Base-by-base conservation (phyloP, 2,329 filamentous ascomycete genomes). In the Colletotrichum euphorbiae region DNA sequence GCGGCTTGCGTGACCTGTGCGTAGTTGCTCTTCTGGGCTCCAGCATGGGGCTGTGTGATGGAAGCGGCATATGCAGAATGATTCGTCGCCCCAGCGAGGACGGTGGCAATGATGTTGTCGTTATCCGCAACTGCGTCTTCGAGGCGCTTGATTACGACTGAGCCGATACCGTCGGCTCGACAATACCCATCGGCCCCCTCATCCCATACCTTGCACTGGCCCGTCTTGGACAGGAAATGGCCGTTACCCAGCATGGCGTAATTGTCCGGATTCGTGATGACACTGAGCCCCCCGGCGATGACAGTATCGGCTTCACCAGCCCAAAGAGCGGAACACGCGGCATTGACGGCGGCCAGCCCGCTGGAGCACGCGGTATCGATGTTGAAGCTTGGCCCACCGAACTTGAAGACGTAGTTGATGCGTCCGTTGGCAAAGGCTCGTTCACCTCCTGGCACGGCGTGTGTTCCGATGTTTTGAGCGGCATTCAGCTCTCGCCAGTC, bases 401-500 rank as follows among this genome's bases (percentile, higher is more conserved):
- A 79, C 71, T 85, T 78, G 71, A 81, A 84, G 60, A 80, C 81
- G 71, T 84, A 83, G 6, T 81, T 83, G 8, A 85, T 71, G 9
- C 90, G 84, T 12, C 90, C 88, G 0, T 80, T 79, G 1, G 76
- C 78, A 45, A 83, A 83, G 15, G 79, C 80, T 4, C 81, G 77
- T 38, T 80, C 78, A 42, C 78, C 79, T 6, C 82, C 82, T 0
- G 83, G 81, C 67, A 85, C 82, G 64, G 76, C 84, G 71, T 84
- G 84, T 0, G 82, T 84, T 79, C 92, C 90, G 36, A 93, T 87
- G 71, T 92, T 87, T 77, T 93, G 89, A 0, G 86, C 87, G 31
- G 87, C 88, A 74, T 93, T 93, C 68, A 92, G 67, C 74, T 93
- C 91, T 78, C 90, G 87, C 86, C 90, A 94, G 74, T 94, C 91